Conservation (phyloP, 2,329 filamentous ascomycete genomes). For the Periconia sp. region DNA sequence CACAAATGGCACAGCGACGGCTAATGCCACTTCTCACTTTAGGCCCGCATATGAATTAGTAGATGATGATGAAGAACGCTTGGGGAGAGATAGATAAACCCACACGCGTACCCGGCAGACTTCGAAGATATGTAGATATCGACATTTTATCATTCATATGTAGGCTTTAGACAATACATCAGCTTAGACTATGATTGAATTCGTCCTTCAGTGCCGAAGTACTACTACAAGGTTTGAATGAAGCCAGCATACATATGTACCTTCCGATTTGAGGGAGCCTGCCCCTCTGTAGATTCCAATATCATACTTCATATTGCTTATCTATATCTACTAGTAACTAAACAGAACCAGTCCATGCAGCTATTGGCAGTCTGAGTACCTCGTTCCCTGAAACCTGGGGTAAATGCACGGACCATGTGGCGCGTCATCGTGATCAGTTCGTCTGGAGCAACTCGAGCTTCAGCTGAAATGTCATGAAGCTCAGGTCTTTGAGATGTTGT, state of each 20-base stretch:
- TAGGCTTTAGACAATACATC: not conserved
- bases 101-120: not conserved
- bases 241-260: no score
- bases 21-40: constrained; percentile 25
- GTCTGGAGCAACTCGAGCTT: not conserved
- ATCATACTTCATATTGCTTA: no score
- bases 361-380: no score
- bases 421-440: not conserved
- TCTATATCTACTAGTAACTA: no score
- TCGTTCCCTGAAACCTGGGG: no score
- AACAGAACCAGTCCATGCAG: no score
- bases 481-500: not conserved
- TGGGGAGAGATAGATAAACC: constrained; percentile 40
- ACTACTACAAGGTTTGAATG: no score
- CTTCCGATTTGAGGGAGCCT: no score
- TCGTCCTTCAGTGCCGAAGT: not conserved
- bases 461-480: not conserved
- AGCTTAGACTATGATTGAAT: not conserved
- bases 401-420: not conserved
- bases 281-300: no score
- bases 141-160: not conserved
- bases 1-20: constrained; percentile 8
- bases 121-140: not conserved
- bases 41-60: constrained; percentile 44
- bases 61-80: constrained; percentile 44